phyloP scores from a whole-genome alignment of 2,329 filamentous ascomycete species.

The Ophiognomonia clavigignenti-juglandacearum region DNA sequence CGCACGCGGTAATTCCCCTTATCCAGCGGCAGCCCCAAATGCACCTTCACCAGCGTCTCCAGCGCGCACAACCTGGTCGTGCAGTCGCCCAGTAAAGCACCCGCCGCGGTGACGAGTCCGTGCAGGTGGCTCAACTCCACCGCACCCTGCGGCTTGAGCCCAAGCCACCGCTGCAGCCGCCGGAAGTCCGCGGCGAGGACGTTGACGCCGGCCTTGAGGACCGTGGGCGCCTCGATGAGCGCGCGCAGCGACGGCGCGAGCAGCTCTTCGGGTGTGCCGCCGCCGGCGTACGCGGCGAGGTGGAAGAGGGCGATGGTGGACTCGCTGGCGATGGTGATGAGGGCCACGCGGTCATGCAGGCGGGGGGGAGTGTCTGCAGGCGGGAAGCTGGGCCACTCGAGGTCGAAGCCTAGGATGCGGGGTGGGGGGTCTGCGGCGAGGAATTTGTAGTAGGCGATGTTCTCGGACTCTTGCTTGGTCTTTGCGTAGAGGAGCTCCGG shows the following conservation, averaged over 20 bases:
- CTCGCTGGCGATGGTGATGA: conserved; percentile 4
- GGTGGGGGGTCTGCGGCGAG: background rate
- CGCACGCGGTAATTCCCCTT: conserved; percentile 1
- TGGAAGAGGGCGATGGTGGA: conserved; percentile 2
- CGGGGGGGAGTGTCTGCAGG: background rate
- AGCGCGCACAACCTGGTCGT: conserved; percentile 9
- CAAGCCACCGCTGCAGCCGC: background rate
- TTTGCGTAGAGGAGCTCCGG: conserved; percentile 2
- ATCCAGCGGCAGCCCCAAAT: background rate
- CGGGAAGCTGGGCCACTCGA: conserved; percentile 1
- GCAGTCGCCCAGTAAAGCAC: background rate
- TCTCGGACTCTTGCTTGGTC: background rate
- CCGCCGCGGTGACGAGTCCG: background rate
- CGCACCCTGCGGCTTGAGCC: background rate
- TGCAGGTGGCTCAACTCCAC: conserved; percentile 7
- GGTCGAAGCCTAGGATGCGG: background rate
- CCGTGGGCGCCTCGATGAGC: background rate
- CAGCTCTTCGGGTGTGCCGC: conserved; percentile 8
- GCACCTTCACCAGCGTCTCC: conserved; percentile 2
- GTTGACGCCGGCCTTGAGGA: background rate
- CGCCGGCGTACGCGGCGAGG: conserved; percentile 10
- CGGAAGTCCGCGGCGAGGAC: conserved; percentile 7
- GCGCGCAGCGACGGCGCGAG: background rate
- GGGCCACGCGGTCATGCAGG: background rate
- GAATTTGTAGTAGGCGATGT: background rate